Evolutionary conservation across 225 moss, liverwort and hornwort species (phyloP).

Genomic region (Antitrichia curtipendula): DNA sequence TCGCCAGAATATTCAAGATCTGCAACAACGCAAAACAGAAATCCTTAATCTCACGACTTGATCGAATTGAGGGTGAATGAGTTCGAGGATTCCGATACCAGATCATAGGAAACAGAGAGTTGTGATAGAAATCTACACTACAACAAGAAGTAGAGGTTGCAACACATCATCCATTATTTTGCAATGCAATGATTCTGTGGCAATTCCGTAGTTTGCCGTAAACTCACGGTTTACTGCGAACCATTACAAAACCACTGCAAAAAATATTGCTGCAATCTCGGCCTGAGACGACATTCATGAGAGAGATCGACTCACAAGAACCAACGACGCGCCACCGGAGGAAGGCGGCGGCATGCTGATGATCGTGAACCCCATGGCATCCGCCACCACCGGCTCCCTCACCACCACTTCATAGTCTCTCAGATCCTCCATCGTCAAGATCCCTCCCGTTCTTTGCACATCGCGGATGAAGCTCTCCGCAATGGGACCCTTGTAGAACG

Average conservation of each 20-base stretch:
- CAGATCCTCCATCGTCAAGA: constrained; percentile 53
- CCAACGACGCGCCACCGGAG: constrained; percentile 53
- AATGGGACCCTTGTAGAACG: constrained; percentile 44
- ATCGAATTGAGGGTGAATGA: background rate
- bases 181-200: background rate
- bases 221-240: background rate
- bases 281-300: background rate
- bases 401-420: constrained; percentile 37
- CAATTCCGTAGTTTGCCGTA: background rate
- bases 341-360: constrained; percentile 88
- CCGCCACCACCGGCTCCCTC: constrained; percentile 34
- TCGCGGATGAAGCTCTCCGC: constrained; percentile 45
- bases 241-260: background rate
- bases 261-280: background rate
- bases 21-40: constrained; percentile 2
- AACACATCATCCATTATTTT: background rate
- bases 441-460: constrained; percentile 46
- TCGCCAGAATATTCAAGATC: constrained; percentile 74
- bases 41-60: background rate
- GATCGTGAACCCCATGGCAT: constrained; percentile 48
- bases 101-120: background rate
- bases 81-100: background rate
- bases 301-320: constrained; percentile 28
- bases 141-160: background rate
- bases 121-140: background rate